phyloP scores from a whole-genome alignment of 768 basidiomycete genomes.

The Vararia minispora region DNA sequence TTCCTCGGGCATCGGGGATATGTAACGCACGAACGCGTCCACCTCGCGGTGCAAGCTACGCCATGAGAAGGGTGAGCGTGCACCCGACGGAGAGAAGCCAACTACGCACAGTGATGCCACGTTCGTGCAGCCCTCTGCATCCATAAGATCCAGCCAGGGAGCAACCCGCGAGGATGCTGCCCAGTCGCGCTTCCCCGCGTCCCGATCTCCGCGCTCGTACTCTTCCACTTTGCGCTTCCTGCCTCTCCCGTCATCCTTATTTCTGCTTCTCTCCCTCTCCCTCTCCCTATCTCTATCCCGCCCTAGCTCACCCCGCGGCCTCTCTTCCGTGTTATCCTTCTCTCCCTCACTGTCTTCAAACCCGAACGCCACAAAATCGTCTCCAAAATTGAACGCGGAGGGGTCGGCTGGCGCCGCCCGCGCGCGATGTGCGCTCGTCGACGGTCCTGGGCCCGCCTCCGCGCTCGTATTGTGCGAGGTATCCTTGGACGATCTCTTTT shows the following conservation, averaged over 20 bases:
- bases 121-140: conserved; percentile 65
- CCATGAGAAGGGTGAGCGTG: conserved; percentile 4
- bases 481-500: no score
- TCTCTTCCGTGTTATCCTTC: conserved; percentile 11
- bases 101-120: conserved; percentile 72
- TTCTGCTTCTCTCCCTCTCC: conserved; percentile 13
- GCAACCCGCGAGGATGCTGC: conserved; percentile 42
- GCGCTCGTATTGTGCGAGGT: no score
- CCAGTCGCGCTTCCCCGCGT: conserved; percentile 39
- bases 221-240: conserved; percentile 39
- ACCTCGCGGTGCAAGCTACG: conserved; percentile 80
- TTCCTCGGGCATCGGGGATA: conserved; percentile 77
- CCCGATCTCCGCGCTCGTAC: conserved; percentile 37
- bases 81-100: not conserved
- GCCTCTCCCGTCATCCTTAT: conserved; percentile 18
- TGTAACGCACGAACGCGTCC: conserved; percentile 73
- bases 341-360: conserved; percentile 13
- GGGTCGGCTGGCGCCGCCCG: no score
- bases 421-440: conserved; percentile 5
- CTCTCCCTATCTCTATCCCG: conserved; percentile 27
- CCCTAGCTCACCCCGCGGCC: conserved; percentile 22
- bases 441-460: no score
- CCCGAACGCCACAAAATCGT: conserved; percentile 9
- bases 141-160: conserved; percentile 56
- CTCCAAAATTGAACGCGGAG: conserved; percentile 7